phyloP scores from a whole-genome alignment of 2,329 filamentous ascomycete genomes.

The Venturia nashicola region DNA sequence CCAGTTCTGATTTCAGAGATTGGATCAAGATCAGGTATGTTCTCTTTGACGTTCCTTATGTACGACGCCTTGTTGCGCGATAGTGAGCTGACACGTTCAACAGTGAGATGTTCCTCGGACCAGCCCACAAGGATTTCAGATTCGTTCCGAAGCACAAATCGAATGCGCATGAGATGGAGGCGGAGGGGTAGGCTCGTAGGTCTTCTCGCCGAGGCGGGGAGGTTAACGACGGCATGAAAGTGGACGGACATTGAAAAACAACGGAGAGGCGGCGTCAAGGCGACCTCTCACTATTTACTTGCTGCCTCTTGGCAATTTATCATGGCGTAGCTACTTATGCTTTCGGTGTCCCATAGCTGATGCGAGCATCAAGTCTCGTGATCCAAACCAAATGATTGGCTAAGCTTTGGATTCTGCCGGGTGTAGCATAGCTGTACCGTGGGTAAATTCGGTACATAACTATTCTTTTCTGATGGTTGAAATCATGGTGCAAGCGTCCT shows the following conservation, averaged over 20 bases:
- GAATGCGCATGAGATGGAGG: constrained; percentile 57
- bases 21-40: constrained; percentile 96
- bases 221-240: background rate
- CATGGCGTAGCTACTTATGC: no score
- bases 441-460: no score
- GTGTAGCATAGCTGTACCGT: no score
- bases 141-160: constrained; percentile 98
- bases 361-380: no score
- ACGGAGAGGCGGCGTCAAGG: background rate
- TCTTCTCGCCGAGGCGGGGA: background rate
- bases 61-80: background rate
- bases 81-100: background rate
- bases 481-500: no score
- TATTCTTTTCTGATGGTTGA: no score
- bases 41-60: constrained; percentile 3
- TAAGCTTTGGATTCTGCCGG: no score
- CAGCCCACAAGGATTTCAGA: constrained; percentile 77
- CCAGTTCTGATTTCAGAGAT: constrained; percentile 84
- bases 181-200: background rate
- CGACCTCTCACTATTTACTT: background rate
- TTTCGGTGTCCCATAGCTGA: background rate
- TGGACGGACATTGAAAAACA: background rate
- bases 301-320: no score
- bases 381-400: no score
- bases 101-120: constrained; percentile 96